These are phyloP conservation scores for Trichoderma sp. DNA, from an alignment of 2,329 filamentous ascomycete species.

Conservation along the genomic window DNA sequence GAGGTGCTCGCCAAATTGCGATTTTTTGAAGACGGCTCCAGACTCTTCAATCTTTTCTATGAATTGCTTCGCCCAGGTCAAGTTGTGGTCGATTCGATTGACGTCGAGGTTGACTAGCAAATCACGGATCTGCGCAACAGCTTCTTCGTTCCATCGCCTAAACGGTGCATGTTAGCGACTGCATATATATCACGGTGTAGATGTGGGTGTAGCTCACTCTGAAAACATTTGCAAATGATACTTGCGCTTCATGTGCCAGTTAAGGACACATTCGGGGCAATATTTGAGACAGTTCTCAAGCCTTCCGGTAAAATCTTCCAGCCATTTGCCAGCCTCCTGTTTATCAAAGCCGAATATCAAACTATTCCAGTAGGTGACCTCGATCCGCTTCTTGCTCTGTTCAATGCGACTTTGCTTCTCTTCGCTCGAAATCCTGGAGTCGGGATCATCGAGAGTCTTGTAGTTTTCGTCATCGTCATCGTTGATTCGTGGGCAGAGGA, in stretches of 20 bases:
- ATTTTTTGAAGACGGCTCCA: conserved; percentile 46
- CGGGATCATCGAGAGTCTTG: conserved; percentile 45
- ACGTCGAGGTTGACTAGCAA: conserved; percentile 61
- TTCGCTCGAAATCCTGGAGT: conserved; percentile 46
- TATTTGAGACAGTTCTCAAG: conserved; percentile 57
- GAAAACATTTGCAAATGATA: conserved; percentile 60
- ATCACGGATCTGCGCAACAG: conserved; percentile 50
- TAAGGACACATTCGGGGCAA: conserved; percentile 69
- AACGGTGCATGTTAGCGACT: conserved; percentile 23
- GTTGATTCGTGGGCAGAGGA: conserved; percentile 64
- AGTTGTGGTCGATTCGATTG: conserved; percentile 56
- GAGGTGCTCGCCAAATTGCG: conserved; percentile 46
- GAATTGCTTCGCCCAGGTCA: conserved; percentile 54
- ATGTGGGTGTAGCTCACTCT: conserved; percentile 42
- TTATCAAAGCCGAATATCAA: conserved; percentile 66
- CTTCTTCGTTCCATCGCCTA: conserved; percentile 49
- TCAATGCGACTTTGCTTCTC: conserved; percentile 54
- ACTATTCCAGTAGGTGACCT: conserved; percentile 64
- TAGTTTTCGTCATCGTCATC: conserved; percentile 65
- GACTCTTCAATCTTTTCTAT: conserved; percentile 51
- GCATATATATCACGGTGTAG: too few relatives aligned
- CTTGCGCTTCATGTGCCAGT: conserved; percentile 69
- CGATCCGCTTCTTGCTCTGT: conserved; percentile 53
- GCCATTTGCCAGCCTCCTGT: conserved; percentile 57
- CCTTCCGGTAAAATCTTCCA: conserved; percentile 56